Percentiles rank a stretch among this genome's conserved stretches.
phyloP scores from a whole-genome alignment of 192 early-diverging fungal species.

The Endogone sp. region DNA sequence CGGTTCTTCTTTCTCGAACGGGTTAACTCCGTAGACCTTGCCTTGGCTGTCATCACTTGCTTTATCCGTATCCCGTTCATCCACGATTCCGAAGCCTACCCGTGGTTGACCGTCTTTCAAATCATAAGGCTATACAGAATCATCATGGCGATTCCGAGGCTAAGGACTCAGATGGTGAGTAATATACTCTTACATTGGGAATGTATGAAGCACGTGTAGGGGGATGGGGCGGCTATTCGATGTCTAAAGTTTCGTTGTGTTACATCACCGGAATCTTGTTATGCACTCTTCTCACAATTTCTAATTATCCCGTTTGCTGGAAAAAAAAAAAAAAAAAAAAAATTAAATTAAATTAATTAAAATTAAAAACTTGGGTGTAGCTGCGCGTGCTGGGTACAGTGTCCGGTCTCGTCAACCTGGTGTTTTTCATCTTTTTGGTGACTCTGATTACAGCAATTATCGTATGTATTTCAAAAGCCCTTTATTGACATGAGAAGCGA shows the following conservation, averaged over 20 bases:
- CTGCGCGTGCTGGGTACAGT: conserved; percentile 50
- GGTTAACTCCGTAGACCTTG: conserved; percentile 43
- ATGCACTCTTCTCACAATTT: conserved; percentile 2
- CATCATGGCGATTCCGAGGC: conserved; percentile 41
- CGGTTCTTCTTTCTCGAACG: conserved; percentile 36
- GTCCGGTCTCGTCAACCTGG: conserved; percentile 52
- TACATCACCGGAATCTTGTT: neutral
- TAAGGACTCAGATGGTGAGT: conserved; percentile 43
- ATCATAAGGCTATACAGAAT: conserved; percentile 46
- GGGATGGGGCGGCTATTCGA: no score
- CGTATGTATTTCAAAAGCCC: conserved; percentile 45
- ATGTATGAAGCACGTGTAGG: no score
- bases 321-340: no score
- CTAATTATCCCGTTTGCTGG: neutral
- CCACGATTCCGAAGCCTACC: conserved; percentile 28
- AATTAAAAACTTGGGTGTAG: no score
- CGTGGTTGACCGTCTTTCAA: conserved; percentile 52
- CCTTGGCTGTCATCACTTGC: conserved; percentile 38
- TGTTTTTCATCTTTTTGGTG: conserved; percentile 49
- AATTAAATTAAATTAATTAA: no score
- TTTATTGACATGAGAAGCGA: no score
- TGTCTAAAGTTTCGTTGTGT: no score
- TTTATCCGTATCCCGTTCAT: conserved; percentile 51
- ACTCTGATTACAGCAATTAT: conserved; percentile 46
- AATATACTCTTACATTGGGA: neutral